These are phyloP conservation scores for Neofusicoccum parvum DNA, from an alignment of 2,329 filamentous ascomycete species.

Conservation along the genomic window DNA sequence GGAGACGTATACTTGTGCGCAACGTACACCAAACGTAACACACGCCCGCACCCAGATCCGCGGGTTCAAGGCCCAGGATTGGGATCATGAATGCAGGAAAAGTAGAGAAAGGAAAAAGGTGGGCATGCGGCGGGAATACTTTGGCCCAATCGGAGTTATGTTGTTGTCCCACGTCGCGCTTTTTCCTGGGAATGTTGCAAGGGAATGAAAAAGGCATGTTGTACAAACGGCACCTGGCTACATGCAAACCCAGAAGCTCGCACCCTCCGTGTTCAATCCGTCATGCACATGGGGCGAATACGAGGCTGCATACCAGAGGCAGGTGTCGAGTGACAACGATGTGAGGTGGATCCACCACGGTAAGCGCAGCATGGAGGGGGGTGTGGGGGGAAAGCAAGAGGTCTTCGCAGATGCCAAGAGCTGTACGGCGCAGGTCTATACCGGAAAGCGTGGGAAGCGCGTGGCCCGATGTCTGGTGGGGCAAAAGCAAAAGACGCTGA, in stretches of 20 bases:
- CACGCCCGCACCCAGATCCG: no score
- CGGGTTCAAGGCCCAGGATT: background rate
- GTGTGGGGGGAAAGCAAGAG: background rate
- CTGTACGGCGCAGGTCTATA: background rate
- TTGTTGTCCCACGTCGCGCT: background rate
- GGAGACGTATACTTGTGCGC: no score
- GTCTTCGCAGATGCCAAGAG: constrained; percentile 1
- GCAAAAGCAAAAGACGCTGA: background rate
- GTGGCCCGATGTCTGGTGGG: background rate
- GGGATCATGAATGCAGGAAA: background rate
- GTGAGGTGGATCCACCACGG: background rate
- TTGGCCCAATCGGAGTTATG: constrained; percentile 4
- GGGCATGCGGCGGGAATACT: background rate
- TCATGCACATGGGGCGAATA: background rate
- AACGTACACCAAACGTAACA: no score
- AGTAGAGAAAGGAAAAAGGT: background rate
- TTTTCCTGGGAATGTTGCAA: no score
- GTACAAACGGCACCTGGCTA: background rate
- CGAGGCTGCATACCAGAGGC: background rate
- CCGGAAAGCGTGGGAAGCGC: constrained; percentile 6
- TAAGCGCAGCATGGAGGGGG: background rate
- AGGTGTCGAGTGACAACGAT: constrained; percentile 1
- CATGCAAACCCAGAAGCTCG: background rate
- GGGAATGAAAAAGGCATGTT: no score
- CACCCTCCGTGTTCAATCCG: background rate